Base-by-base conservation (phyloP, 495 filamentous ascomycete species). In the Aspergillus saccharolyticus region DNA sequence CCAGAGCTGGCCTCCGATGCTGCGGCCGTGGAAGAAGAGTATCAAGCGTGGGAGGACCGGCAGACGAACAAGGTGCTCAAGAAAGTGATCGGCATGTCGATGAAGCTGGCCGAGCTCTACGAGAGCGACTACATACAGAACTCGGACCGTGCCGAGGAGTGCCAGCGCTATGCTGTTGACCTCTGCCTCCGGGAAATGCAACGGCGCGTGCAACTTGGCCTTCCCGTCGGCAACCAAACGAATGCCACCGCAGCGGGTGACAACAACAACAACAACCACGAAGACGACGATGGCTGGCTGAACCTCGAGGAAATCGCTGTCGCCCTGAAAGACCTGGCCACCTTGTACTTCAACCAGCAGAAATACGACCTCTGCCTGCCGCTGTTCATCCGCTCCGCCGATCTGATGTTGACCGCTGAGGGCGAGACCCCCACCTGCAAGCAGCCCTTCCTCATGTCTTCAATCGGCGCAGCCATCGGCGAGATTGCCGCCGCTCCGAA, bases 21-120 rank as follows among this genome's bases (percentile, higher is more conserved):
- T 49, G 56, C 25, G 59, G 44, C 22, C 68, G 10, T 2, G 33
- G 60, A 60, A 68, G 56, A 3, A 4, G 66, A 66, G 33, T 17
- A 63, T 22, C 67, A 70, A n/a, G 64, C 79, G 44, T 71, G 78
- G 25, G 81, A 85, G 75, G 81, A 64, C 17, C 63, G 72, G 4
- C 85, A 87, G 72, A 75, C 87, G 56, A 88, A 83, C 44, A 83
- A 83, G 61, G 69, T 92, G 15, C 67, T 96, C 53, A 83, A 77
- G 58, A 91, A 87, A 72, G 80, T 84, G 0, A 81, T 96, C 15
- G 82, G 80, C 5, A 82, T 94, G 21, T 82, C 81, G 62, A 84
- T 91, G 56, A 96, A 95, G 71, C 72, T 97, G 14, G 93, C 85
- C 16, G 84, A 91, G 63, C 76, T 96, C 24, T 95, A 95, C 56